Conservation (phyloP, 2,329 filamentous ascomycete species). For the Colletotrichum cordylinicola region DNA sequence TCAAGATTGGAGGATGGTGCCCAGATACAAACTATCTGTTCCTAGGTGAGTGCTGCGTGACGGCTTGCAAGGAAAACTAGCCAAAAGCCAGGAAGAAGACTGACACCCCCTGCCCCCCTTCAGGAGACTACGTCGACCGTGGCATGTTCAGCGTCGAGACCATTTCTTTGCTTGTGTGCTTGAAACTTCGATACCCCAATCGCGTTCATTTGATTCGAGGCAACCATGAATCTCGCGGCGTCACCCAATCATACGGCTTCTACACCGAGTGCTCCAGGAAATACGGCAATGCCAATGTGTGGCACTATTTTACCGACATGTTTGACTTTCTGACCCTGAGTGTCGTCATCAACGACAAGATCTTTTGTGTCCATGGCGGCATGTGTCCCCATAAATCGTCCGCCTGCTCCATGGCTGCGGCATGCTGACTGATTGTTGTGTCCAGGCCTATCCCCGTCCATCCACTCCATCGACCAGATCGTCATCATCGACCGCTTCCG, state of each 20-base stretch:
- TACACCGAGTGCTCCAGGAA: slow-evolving; percentile 98
- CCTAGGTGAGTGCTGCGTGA: slow-evolving; percentile 65
- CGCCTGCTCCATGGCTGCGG: background rate
- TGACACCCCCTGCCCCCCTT: background rate
- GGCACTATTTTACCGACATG: slow-evolving; percentile 99
- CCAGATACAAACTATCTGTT: slow-evolving; percentile 99
- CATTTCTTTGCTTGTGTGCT: slow-evolving; percentile 94
- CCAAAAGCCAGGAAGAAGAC: background rate
- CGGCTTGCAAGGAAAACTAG: background rate
- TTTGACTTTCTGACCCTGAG: slow-evolving; percentile 97
- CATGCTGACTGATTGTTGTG: background rate
- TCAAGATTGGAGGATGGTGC: slow-evolving; percentile 96
- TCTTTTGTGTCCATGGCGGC: slow-evolving; percentile 97
- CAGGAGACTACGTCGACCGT: slow-evolving; percentile 96
- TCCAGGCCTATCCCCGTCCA: slow-evolving; percentile 80
- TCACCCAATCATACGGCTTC: slow-evolving; percentile 98
- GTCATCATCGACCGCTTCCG: slow-evolving; percentile 99
- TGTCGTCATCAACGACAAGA: slow-evolving; percentile 98
- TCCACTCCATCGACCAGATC: slow-evolving; percentile 98
- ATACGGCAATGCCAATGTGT: slow-evolving; percentile 98
- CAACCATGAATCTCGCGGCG: slow-evolving; percentile 96
- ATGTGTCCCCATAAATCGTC: slow-evolving; percentile 28
- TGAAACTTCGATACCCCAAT: slow-evolving; percentile 95
- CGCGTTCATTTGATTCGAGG: slow-evolving; percentile 96
- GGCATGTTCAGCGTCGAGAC: slow-evolving; percentile 99